Conservation (phyloP, 192 early-diverging fungal species). For the Coemansia aciculifera region DNA sequence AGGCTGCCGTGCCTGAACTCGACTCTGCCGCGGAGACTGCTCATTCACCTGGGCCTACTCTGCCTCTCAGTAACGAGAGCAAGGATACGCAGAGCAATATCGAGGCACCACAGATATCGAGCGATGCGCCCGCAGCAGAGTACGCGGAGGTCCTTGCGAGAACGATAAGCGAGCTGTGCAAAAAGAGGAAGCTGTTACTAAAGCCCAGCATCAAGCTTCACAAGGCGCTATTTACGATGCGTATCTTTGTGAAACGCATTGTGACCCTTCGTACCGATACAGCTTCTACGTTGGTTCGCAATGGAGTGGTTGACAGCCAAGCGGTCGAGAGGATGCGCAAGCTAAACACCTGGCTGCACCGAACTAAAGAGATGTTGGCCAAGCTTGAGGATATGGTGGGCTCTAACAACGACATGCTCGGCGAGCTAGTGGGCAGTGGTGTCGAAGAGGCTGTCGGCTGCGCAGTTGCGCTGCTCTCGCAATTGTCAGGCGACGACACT, state of each 20-base stretch:
- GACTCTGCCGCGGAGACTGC: not conserved
- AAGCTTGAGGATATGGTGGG: not conserved
- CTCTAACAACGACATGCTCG: not conserved
- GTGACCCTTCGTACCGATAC: not conserved
- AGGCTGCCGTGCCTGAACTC: not conserved
- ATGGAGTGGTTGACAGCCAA: not conserved
- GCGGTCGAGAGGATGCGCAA: not conserved
- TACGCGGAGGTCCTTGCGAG: not conserved
- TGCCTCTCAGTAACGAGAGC: not conserved
- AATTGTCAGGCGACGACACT: not conserved
- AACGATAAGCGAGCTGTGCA: not conserved
- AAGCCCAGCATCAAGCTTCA: not conserved
- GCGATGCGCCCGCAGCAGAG: not conserved
- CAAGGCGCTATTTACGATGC: not conserved
- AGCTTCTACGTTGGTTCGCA: not conserved
- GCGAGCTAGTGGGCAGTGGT: slow-evolving; percentile 1
- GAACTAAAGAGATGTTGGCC: not conserved
- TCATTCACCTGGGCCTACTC: not conserved
- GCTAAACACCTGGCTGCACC: not conserved
- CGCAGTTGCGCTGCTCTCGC: not conserved
- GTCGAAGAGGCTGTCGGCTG: not conserved
- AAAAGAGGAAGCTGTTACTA: not conserved
- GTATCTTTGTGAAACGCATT: not conserved
- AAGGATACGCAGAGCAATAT: not conserved
- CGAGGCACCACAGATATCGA: not conserved